Conservation (phyloP, 495 filamentous ascomycete genomes). For the Xylaria palmicola region DNA sequence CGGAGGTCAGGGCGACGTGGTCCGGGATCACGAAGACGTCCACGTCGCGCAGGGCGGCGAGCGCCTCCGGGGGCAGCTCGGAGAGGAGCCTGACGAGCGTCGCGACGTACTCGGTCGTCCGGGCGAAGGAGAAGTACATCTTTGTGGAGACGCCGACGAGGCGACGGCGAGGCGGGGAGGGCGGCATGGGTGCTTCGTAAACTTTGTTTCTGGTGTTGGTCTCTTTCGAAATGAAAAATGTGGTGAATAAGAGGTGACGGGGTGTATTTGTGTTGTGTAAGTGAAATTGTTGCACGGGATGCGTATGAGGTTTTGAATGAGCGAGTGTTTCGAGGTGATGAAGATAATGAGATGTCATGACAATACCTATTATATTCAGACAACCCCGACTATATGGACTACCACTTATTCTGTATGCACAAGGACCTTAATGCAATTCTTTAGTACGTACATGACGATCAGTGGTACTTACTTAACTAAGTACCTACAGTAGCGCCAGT, state of each 20-base stretch:
- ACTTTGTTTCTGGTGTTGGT: neutral
- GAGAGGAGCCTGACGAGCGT: conserved; percentile 50
- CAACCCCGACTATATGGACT: too few species aligned
- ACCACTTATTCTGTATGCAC: too few species aligned
- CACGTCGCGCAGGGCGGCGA: conserved; percentile 35
- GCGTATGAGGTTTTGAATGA: too few species aligned
- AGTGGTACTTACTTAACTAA: neutral
- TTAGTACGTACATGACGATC: neutral
- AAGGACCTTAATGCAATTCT: too few species aligned
- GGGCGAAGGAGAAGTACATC: conserved; percentile 74
- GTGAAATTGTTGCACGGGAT: too few species aligned
- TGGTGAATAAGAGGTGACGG: neutral
- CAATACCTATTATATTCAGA: too few species aligned
- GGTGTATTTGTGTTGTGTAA: neutral
- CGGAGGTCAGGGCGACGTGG: conserved; percentile 63
- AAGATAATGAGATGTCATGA: neutral
- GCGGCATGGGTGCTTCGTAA: conserved; percentile 12
- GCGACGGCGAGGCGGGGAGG: conserved; percentile 53
- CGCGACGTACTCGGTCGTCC: conserved; percentile 61
- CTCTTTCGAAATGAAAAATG: neutral
- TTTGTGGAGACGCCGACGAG: conserved; percentile 79
- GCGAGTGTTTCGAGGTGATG: neutral
- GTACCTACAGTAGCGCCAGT: conserved; percentile 3
- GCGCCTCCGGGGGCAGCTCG: conserved; percentile 33
- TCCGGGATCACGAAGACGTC: conserved; percentile 73